Conservation (phyloP, 768 basidiomycete species). For the Trametes meyenii region DNA sequence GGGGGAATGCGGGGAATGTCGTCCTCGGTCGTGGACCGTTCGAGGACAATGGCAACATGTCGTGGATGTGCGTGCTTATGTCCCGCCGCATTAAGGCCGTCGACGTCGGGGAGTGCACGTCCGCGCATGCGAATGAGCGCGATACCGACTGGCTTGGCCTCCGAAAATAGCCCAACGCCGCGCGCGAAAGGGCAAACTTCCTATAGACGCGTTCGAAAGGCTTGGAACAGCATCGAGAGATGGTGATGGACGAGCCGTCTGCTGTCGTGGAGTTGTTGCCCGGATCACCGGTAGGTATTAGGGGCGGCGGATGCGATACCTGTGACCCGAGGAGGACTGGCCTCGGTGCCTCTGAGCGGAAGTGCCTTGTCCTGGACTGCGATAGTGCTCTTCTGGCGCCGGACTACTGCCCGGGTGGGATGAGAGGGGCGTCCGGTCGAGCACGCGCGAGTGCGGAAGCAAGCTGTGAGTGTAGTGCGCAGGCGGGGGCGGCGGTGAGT, state of each 20-base stretch:
- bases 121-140: not conserved
- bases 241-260: slow-evolving; percentile 6
- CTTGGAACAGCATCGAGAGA: slow-evolving; percentile 3
- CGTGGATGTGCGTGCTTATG: not conserved
- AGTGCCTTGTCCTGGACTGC: too few relatives aligned
- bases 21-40: too few relatives aligned
- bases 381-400: too few relatives aligned
- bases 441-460: not conserved
- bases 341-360: not conserved
- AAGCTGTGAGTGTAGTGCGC: too few relatives aligned
- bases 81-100: slow-evolving; percentile 12
- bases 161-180: not conserved
- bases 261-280: not conserved
- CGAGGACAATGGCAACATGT: not conserved
- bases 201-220: not conserved
- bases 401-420: not conserved
- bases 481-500: not conserved
- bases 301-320: not conserved
- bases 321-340: not conserved
- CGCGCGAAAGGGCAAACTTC: not conserved
- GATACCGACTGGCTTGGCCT: not conserved
- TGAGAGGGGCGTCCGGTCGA: not conserved
- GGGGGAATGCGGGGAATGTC: too few relatives aligned
- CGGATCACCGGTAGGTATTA: slow-evolving; percentile 5
- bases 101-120: not conserved